Base-by-base conservation (phyloP, 495 filamentous ascomycete genomes). In the Trichoderma gamsii region DNA sequence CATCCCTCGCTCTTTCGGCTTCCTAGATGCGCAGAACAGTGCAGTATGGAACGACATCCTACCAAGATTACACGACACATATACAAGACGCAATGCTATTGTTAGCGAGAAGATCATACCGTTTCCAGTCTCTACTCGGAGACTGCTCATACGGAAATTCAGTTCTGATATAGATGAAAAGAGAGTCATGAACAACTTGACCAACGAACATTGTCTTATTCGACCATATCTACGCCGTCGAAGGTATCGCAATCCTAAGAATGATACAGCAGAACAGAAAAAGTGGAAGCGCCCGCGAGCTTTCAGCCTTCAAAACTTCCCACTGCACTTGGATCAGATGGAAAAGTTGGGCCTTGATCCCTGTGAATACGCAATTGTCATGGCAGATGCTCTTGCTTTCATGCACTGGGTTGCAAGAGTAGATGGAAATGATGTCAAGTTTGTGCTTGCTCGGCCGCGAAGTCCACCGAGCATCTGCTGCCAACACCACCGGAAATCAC, bases 91-190 rank as follows among this genome's bases (percentile, higher is more conserved):
- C 18, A 52, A 52, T 6, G 49, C 49, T n/a, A 52, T 52, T 23
- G 49, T 52, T n/a, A 52, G 49, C 49, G 49, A 52, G n/a, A 52
- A 52, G 49, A 52, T 52, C 8, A n/a, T 52, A 23, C 49, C 49
- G 1, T 1, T 52, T n/a, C 16, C 2, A 9, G 15, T 3, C 25
- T 52, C 49, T 16, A 23, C 49, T n/a, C 15, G 49, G 18, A 52
- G 49, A 21, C 49, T 52, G 16, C 15, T 52, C 21, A 8, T 52
- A 1, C 49, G 9, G 5, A 25, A n/a, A 9, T 52, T 52, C 21
- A 16, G 49, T 3, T n/a, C 49, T 2, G 49, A 52, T 9, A 16
- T 52, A 4, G 49, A 52, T 23, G 49, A n/a, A 52, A n/a, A 52
- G 49, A 23, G 4, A 16, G n/a, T 23, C 18, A 21, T 52, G 49